Percentiles rank a stretch among this genome's conserved stretches.
Evolutionary conservation across 1,284 basidiomycete species (phyloP).

Genomic region (Mycena sp.): DNA sequence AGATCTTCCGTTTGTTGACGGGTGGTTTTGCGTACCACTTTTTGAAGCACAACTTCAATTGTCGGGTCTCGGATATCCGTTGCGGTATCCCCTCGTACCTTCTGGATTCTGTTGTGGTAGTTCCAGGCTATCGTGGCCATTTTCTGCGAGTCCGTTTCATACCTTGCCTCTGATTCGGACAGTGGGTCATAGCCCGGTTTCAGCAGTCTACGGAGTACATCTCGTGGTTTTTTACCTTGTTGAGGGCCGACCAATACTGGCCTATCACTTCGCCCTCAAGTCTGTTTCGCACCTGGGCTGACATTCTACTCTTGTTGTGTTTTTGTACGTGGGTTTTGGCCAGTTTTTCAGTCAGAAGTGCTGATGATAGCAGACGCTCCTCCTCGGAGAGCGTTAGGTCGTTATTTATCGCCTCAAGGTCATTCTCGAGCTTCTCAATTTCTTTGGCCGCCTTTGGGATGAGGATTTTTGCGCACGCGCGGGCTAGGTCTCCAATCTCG

Average conservation of each 20-base stretch:
- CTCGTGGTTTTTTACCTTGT: conserved; percentile 29
- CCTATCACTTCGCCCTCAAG: conserved; percentile 12
- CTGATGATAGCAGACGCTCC: background rate
- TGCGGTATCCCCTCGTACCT: background rate
- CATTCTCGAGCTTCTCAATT: background rate
- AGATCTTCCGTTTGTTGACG: background rate
- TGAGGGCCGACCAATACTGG: conserved; percentile 13
- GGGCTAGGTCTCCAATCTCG: background rate
- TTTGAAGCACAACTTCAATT: background rate
- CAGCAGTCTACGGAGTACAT: background rate
- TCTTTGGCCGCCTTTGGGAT: conserved; percentile 1
- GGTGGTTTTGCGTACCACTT: background rate
- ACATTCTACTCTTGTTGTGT: conserved; percentile 11
- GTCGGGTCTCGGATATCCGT: background rate
- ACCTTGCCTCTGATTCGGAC: background rate
- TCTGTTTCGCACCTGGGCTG: conserved; percentile 10
- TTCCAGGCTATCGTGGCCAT: conserved; percentile 26
- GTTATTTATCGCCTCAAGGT: background rate
- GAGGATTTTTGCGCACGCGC: background rate
- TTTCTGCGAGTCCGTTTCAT: conserved; percentile 10
- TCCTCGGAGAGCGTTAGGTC: background rate
- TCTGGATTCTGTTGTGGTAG: background rate
- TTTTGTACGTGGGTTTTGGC: background rate
- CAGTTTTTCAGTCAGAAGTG: background rate
- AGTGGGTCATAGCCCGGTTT: conserved; percentile 6